These are phyloP conservation scores for Alternaria incomplexa DNA, from an alignment of 2,329 filamentous ascomycete genomes.

Conservation along the genomic window DNA sequence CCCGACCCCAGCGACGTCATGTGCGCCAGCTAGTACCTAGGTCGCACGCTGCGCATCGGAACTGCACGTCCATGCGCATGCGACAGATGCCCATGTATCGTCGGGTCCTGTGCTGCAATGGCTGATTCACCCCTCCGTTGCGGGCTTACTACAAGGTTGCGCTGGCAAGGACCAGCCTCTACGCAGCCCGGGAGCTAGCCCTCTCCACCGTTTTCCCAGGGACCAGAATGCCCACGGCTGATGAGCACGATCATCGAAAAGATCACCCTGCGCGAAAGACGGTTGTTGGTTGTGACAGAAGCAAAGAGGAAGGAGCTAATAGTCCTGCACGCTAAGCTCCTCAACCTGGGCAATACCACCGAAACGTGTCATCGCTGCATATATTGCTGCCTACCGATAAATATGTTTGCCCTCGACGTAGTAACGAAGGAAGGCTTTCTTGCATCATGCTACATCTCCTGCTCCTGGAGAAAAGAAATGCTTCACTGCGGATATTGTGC, in stretches of 20 bases:
- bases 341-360: not conserved
- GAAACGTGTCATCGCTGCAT: not conserved
- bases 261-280: not conserved
- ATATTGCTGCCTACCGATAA: not conserved
- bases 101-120: not conserved
- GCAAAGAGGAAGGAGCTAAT: not conserved
- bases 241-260: constrained; percentile 4
- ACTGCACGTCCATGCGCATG: constrained; percentile 2
- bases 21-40: not conserved
- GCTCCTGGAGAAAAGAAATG: constrained; percentile 5
- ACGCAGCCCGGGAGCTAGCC: constrained; percentile 20
- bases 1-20: constrained; percentile 20
- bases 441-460: constrained; percentile 7
- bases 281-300: not conserved
- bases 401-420: not conserved
- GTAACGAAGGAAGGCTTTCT: not conserved
- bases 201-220: constrained; percentile 9
- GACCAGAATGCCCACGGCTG: constrained; percentile 4
- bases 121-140: not conserved
- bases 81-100: not conserved
- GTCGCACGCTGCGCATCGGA: constrained; percentile 6
- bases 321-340: not conserved
- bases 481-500: constrained; percentile 17
- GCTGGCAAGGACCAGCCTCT: constrained; percentile 21
- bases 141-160: constrained; percentile 4